phyloP scores from a whole-genome alignment of 305 asterid genomes.

The Solanum aculeatissimum region DNA sequence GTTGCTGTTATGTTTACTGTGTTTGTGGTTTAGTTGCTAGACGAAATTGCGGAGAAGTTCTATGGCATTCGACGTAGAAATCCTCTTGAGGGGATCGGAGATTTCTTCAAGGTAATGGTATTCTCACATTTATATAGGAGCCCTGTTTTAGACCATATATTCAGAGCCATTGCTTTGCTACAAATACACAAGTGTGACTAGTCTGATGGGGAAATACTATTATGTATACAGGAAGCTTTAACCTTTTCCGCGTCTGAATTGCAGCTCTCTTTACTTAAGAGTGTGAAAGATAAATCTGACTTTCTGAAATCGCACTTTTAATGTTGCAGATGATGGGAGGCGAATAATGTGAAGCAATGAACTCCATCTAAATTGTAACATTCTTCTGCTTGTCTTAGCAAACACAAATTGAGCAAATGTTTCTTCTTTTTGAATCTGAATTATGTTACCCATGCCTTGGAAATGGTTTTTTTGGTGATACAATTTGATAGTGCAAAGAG shows the following conservation, averaged over 20 bases:
- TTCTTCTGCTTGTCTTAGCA: not conserved
- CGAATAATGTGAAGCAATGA: not conserved
- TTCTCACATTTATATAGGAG: not conserved
- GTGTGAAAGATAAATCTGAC: not conserved
- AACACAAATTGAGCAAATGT: not conserved
- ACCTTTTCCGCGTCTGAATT: not conserved
- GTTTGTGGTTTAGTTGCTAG: conserved; percentile 53
- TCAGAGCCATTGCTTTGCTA: not conserved
- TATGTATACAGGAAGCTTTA: not conserved
- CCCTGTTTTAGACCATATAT: not conserved
- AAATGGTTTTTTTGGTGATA: not conserved
- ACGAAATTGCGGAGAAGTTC: conserved; percentile 76
- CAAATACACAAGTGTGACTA: not conserved
- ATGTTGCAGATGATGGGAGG: conserved; percentile 4
- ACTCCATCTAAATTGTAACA: not conserved
- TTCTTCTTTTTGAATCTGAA: not conserved
- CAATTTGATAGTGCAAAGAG: not conserved
- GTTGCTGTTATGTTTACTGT: not conserved
- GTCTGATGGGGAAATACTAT: not conserved
- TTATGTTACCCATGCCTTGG: not conserved
- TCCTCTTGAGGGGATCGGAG: conserved; percentile 91
- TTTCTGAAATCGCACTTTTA: not conserved
- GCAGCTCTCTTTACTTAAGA: not conserved
- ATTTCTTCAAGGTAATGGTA: conserved; percentile 68
- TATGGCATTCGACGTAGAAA: conserved; percentile 73